Percentiles rank a stretch among this genome's conserved stretches.
These are phyloP conservation scores for Trichophyton mentagrophytes DNA, from an alignment of 2,329 filamentous ascomycete genomes.

Conservation along the genomic window DNA sequence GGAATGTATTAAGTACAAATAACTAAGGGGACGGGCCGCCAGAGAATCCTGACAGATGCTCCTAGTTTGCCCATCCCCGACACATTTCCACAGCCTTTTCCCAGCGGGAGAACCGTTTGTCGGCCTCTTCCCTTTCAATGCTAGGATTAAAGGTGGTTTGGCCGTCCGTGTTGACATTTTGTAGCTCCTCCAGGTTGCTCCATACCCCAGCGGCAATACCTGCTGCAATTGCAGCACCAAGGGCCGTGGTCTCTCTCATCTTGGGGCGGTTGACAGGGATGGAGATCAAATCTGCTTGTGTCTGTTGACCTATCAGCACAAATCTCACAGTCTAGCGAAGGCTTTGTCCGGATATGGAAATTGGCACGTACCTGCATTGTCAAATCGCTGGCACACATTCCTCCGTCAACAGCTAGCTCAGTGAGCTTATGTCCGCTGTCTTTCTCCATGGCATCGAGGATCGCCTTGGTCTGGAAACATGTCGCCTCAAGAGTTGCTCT, in stretches of 20 bases:
- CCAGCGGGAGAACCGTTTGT: constrained; percentile 57
- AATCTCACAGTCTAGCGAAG: not conserved
- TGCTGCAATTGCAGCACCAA: constrained; percentile 80
- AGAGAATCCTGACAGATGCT: not conserved
- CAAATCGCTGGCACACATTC: constrained; percentile 77
- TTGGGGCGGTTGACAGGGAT: constrained; percentile 72
- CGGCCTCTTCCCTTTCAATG: constrained; percentile 46
- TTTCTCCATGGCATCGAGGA: constrained; percentile 80
- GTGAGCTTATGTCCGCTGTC: constrained; percentile 66
- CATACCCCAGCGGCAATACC: constrained; percentile 71
- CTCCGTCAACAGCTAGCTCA: constrained; percentile 72
- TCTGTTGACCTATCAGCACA: constrained; percentile 31
- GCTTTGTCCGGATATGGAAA: not conserved
- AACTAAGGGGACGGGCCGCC: no score
- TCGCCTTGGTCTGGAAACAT: constrained; percentile 86
- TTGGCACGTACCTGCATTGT: constrained; percentile 57
- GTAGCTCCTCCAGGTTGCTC: constrained; percentile 60
- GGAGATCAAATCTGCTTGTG: constrained; percentile 73
- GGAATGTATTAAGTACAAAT: no score
- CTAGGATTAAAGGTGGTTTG: constrained; percentile 58
- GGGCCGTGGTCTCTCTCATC: constrained; percentile 83
- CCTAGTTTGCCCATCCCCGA: constrained; percentile 47
- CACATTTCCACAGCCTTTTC: constrained; percentile 68
- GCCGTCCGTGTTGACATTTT: constrained; percentile 57
- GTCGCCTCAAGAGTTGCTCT: constrained; percentile 82